Evolutionary conservation across 139 green algal genomes (phyloP).

Genomic region (Coelastrella sp.): DNA sequence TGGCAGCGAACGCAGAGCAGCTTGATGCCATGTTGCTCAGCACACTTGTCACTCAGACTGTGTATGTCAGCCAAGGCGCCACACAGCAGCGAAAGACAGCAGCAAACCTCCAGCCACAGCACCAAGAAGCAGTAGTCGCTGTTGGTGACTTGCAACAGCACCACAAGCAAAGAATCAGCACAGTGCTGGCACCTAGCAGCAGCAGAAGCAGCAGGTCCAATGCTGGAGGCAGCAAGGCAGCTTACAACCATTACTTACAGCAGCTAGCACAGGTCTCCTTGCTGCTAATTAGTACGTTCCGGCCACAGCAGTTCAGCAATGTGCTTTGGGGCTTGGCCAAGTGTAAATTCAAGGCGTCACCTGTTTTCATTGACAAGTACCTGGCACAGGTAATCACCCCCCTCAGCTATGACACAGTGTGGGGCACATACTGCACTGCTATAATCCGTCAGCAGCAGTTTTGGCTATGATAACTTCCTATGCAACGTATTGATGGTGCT

Average conservation of each 20-base stretch:
- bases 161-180: background rate
- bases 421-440: too few species aligned
- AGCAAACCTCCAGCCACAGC: too few species aligned
- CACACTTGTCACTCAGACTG: constrained; percentile 28
- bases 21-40: constrained; percentile 47
- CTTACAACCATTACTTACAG: background rate
- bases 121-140: background rate
- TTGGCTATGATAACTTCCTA: too few species aligned
- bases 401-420: too few species aligned
- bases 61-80: background rate
- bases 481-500: too few species aligned
- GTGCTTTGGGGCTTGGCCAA: constrained; percentile 50
- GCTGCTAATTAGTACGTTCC: constrained; percentile 10
- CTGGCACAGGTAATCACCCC: constrained; percentile 15
- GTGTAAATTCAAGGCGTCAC: background rate
- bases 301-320: constrained; percentile 46
- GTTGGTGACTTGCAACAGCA: too few species aligned
- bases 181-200: background rate
- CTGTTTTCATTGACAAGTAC: background rate
- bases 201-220: background rate
- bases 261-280: constrained; percentile 14
- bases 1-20: background rate
- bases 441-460: too few species aligned
- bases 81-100: background rate
- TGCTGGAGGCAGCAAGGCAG: background rate